Evolutionary conservation across 768 basidiomycete species (phyloP).

Genomic region (Amanita inopinata): DNA sequence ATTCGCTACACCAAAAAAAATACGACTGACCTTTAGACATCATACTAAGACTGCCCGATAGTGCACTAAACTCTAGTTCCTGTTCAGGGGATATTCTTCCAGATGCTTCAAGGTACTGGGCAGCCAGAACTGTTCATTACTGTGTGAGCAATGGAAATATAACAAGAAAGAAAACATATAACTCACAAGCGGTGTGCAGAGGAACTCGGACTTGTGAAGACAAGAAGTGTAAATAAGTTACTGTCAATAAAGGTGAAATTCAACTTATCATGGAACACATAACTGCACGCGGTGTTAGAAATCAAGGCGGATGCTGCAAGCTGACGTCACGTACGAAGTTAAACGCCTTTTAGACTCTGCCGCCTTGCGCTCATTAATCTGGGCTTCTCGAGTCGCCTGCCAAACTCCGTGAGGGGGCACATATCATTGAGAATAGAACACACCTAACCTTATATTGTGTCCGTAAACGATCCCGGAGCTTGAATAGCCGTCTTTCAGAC

Average conservation of each 20-base stretch:
- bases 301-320: background rate
- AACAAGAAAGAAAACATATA: conserved; percentile 12
- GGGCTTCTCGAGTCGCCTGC: conserved; percentile 61
- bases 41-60: conserved; percentile 75
- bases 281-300: conserved; percentile 26
- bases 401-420: background rate
- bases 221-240: conserved; percentile 11
- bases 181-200: conserved; percentile 62
- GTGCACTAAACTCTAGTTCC: conserved; percentile 81
- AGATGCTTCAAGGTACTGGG: conserved; percentile 86
- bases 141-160: background rate
- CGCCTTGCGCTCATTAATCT: conserved; percentile 65
- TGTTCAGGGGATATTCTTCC: conserved; percentile 65
- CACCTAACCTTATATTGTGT: conserved; percentile 47
- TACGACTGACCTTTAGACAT: conserved; percentile 66
- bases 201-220: conserved; percentile 68
- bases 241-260: background rate
- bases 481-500: conserved; percentile 61
- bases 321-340: conserved; percentile 52
- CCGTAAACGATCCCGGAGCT: conserved; percentile 67
- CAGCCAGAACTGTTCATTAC: conserved; percentile 48
- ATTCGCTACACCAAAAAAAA: conserved; percentile 7
- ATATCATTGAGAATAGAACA: background rate
- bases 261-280: conserved; percentile 71
- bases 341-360: conserved; percentile 77